Evolutionary conservation across 2,329 filamentous ascomycete genomes (phyloP).

Genomic region (Orbilia oligospora): DNA sequence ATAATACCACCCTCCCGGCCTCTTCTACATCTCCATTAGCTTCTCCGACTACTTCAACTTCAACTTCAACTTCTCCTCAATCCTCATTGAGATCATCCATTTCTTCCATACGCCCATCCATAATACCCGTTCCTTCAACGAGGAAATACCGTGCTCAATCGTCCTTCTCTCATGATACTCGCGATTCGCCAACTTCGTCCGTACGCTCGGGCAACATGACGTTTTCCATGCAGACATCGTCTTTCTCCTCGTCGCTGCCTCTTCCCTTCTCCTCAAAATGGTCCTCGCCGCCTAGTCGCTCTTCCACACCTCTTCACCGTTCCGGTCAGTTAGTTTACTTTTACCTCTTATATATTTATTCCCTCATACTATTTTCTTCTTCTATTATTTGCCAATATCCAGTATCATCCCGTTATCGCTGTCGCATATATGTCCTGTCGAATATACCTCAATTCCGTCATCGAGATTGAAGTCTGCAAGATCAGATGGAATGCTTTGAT

Average conservation of each 20-base stretch:
- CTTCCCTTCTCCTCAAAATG: conserved; percentile 28
- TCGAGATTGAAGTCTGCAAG: background rate
- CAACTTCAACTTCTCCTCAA: background rate
- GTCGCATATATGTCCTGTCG: background rate
- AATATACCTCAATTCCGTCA: conserved; percentile 19
- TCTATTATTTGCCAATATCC: no score
- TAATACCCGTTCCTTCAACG: background rate
- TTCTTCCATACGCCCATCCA: background rate
- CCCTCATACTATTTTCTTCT: background rate
- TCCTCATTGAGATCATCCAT: background rate
- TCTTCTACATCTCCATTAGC: background rate
- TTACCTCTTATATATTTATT: background rate
- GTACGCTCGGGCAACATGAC: conserved; percentile 19
- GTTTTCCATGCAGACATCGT: conserved; percentile 1
- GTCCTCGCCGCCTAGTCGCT: conserved; percentile 50
- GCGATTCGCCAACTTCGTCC: conserved; percentile 5
- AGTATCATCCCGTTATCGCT: background rate
- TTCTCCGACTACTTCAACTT: background rate
- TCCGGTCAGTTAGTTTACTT: conserved; percentile 36
- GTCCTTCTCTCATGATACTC: conserved; percentile 28
- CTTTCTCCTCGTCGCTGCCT: conserved; percentile 3
- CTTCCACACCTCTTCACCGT: conserved; percentile 34
- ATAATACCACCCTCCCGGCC: background rate
- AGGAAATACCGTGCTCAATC: background rate
- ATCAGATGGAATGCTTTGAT: conserved; percentile 31